Percentiles rank a stretch among this genome's conserved stretches.
phyloP scores from a whole-genome alignment of 306 rosid species.

The Prinsepia uniflora region DNA sequence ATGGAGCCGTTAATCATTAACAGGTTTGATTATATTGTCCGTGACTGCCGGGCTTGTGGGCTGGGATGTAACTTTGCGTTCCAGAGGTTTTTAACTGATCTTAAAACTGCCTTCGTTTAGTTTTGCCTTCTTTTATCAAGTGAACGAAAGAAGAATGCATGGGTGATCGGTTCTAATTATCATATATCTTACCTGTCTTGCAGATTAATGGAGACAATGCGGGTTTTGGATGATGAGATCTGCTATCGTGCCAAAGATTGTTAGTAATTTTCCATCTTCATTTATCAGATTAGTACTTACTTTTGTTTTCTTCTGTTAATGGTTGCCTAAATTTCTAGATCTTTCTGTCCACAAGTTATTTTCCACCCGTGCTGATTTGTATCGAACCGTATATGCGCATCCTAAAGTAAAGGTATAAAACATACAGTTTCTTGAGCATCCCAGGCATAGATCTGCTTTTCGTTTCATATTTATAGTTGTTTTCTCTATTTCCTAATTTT shows the following conservation, averaged over 20 bases:
- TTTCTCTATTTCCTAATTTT: not conserved
- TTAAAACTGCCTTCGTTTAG: not conserved
- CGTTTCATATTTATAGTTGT: not conserved
- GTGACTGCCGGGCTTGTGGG: slow-evolving; percentile 92
- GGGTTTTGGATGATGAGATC: slow-evolving; percentile 82
- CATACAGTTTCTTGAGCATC: slow-evolving; percentile 12
- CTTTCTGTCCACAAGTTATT: slow-evolving; percentile 87
- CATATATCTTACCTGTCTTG: slow-evolving; percentile 22
- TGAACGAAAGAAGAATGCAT: slow-evolving; percentile 16
- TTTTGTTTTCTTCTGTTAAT: slow-evolving; percentile 22
- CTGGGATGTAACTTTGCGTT: slow-evolving; percentile 84
- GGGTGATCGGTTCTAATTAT: slow-evolving; percentile 14
- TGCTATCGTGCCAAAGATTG: slow-evolving; percentile 87
- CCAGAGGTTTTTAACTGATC: slow-evolving; percentile 50
- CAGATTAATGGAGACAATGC: slow-evolving; percentile 91
- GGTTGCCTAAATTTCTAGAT: slow-evolving; percentile 46
- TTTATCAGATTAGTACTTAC: slow-evolving; percentile 8
- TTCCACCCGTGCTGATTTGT: slow-evolving; percentile 86
- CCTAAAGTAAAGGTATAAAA: slow-evolving; percentile 81
- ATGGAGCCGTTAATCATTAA: slow-evolving; percentile 26
- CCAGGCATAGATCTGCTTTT: slow-evolving; percentile 12
- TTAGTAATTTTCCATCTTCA: slow-evolving; percentile 39
- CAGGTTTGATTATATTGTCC: slow-evolving; percentile 91
- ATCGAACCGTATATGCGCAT: slow-evolving; percentile 85
- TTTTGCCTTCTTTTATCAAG: slow-evolving; percentile 6